Conservation (phyloP, 495 filamentous ascomycete genomes). For the Chaetomidium leptoderma region DNA sequence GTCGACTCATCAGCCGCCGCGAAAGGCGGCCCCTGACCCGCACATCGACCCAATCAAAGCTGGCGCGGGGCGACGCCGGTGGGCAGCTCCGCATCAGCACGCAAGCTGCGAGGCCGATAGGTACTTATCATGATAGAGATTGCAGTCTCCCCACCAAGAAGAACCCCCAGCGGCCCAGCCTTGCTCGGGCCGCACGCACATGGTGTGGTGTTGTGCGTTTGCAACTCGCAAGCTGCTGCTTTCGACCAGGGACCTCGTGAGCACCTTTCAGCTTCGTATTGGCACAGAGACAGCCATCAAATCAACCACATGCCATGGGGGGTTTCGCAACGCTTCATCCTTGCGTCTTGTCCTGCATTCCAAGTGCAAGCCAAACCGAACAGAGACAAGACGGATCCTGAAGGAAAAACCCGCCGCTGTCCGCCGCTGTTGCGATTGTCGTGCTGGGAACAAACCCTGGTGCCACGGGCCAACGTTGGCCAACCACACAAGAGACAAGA, state of each 20-base stretch:
- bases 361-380: not conserved
- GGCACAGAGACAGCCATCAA: not conserved
- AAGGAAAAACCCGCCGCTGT: not conserved
- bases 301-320: not conserved
- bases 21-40: not conserved
- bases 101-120: not conserved
- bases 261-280: not conserved
- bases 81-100: slow-evolving; percentile 1
- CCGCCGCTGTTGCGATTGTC: not conserved
- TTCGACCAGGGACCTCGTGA: not conserved
- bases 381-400: not conserved
- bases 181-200: not conserved
- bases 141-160: not conserved
- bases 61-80: not conserved
- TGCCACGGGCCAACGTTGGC: too few species aligned
- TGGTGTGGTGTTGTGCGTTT: not conserved
- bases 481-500: not conserved
- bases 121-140: not conserved
- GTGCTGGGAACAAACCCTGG: not conserved
- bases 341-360: not conserved
- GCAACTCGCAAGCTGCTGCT: not conserved
- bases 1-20: not conserved
- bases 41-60: not conserved
- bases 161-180: too few species aligned
- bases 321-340: not conserved